Evolutionary conservation across 1,284 basidiomycete genomes (phyloP).

Genomic region (Heliocybe sulcata): DNA sequence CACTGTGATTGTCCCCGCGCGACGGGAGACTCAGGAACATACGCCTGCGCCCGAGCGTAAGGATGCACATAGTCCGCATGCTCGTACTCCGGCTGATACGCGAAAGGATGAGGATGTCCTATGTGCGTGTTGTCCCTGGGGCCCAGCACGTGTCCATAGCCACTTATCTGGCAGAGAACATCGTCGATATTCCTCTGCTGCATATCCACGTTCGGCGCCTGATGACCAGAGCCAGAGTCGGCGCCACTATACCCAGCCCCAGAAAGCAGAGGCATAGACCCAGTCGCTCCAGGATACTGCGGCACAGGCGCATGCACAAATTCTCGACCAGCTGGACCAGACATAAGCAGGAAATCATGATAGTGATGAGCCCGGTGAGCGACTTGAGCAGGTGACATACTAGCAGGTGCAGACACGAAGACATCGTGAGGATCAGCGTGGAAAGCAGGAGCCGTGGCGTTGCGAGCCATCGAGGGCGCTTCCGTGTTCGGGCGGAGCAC

Average conservation of each 20-base stretch:
- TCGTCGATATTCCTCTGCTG: too few species aligned
- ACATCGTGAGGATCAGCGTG: constrained; percentile 9
- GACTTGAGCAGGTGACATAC: background rate
- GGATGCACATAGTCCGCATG: background rate
- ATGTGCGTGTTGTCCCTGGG: background rate
- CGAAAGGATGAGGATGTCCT: background rate
- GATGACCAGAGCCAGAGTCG: background rate
- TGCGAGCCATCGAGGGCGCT: background rate
- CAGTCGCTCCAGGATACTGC: background rate
- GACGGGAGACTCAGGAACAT: background rate
- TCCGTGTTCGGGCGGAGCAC: background rate
- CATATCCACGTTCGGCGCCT: too few species aligned
- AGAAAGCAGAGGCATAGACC: background rate
- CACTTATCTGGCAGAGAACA: too few species aligned
- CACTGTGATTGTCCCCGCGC: background rate
- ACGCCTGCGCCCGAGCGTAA: background rate
- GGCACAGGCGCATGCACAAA: background rate
- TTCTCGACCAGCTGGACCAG: background rate
- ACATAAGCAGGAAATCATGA: background rate
- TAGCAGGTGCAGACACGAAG: background rate
- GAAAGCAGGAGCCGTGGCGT: background rate
- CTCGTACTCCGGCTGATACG: background rate
- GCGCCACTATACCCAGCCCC: background rate
- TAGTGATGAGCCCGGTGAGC: background rate
- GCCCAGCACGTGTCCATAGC: background rate